phyloP scores from a whole-genome alignment of 75 land plant genomes.

The Chamaecyparis obtusa region DNA sequence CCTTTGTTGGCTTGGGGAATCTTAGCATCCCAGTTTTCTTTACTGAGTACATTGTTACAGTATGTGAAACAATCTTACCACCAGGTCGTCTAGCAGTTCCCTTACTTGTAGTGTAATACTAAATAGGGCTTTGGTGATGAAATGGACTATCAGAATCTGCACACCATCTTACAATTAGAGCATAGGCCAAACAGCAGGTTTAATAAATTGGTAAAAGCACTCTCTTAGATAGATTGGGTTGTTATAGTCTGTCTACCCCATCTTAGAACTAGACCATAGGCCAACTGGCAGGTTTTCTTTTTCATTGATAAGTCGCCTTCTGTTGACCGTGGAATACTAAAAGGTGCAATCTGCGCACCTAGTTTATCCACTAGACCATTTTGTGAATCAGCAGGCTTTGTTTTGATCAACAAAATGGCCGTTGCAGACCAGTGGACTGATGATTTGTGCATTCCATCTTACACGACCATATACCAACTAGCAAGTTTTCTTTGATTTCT shows the following conservation, averaged over 20 bases:
- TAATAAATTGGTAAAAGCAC: not conserved
- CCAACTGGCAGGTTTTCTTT: not conserved
- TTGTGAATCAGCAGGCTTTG: not conserved
- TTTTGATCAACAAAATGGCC: not conserved
- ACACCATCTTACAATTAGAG: not conserved
- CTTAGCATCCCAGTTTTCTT: too few species aligned
- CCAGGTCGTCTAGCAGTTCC: not conserved
- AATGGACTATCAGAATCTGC: not conserved
- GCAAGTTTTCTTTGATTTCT: not conserved
- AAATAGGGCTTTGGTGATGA: not conserved
- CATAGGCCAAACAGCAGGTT: not conserved
- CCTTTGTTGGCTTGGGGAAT: not conserved
- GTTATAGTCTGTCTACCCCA: not conserved
- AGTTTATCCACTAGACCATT: not conserved
- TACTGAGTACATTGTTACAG: not conserved
- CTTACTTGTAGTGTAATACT: not conserved
- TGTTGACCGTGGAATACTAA: not conserved
- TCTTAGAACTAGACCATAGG: not conserved
- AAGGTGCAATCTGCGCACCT: not conserved
- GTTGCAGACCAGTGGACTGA: not conserved
- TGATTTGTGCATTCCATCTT: too few species aligned
- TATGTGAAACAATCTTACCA: not conserved
- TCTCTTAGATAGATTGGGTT: not conserved
- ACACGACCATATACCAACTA: not conserved
- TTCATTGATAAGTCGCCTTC: not conserved